Conservation (phyloP, 2,329 filamentous ascomycete genomes). For the Phyllosticta capitalensis region DNA sequence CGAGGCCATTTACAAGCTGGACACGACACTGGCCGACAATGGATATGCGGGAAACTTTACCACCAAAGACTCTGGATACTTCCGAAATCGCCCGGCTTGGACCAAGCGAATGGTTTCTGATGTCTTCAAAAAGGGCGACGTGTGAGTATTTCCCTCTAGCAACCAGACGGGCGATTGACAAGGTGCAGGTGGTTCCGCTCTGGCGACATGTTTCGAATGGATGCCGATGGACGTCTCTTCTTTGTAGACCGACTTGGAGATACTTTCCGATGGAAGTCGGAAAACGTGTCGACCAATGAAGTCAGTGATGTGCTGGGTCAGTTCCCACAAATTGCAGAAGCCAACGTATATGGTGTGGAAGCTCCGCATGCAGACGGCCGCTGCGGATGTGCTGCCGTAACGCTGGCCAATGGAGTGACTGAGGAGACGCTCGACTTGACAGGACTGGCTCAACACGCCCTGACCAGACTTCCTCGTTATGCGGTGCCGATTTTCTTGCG, state of each 20-base stretch:
- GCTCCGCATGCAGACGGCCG: conserved; percentile 43
- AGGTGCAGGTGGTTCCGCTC: conserved; percentile 35
- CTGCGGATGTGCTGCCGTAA: conserved; percentile 41
- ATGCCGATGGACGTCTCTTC: conserved; percentile 38
- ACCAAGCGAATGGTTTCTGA: conserved; percentile 22
- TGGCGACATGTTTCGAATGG: conserved; percentile 38
- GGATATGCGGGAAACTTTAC: conserved; percentile 12
- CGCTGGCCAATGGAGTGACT: conserved; percentile 22
- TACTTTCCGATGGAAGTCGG: conserved; percentile 42
- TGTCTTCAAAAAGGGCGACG: conserved; percentile 30
- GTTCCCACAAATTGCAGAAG: conserved; percentile 37
- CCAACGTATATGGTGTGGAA: conserved; percentile 41
- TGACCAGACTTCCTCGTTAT: conserved; percentile 33
- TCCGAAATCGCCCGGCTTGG: conserved; percentile 25
- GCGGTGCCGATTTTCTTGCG: conserved; percentile 38
- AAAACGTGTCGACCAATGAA: conserved; percentile 41
- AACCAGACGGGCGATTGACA: not conserved
- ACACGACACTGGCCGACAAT: conserved; percentile 17
- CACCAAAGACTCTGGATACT: conserved; percentile 17
- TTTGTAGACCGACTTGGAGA: conserved; percentile 41
- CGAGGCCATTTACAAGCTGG: conserved; percentile 25
- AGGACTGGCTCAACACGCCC: conserved; percentile 29
- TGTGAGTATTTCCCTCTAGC: conserved; percentile 18
- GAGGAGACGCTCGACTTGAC: conserved; percentile 25
- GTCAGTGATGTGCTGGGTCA: conserved; percentile 37